A percentile compares a stretch with the other conserved stretches of the same genome.
These are phyloP conservation scores for Pistacia vera DNA, from an alignment of 345 rosid species.

Conservation along the genomic window DNA sequence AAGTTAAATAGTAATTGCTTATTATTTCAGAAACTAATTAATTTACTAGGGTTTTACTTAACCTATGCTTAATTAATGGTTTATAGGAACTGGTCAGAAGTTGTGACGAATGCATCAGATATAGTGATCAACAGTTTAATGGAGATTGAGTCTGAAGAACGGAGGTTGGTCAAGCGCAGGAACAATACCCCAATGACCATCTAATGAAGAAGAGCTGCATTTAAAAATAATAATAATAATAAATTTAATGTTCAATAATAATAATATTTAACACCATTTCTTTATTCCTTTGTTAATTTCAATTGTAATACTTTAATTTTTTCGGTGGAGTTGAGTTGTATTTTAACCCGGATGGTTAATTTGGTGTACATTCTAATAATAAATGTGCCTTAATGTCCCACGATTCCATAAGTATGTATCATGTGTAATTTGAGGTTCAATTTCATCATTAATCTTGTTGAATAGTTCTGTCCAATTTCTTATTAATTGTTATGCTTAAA, in stretches of 20 bases:
- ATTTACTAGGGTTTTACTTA: not conserved
- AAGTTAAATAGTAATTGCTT: no score
- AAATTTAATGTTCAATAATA: not conserved
- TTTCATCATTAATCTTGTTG: no score
- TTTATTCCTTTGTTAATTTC: not conserved
- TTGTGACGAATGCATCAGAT: slow-evolving; percentile 60
- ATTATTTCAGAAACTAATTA: no score
- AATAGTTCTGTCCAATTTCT: no score
- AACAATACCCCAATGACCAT: no score
- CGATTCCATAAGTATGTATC: not conserved
- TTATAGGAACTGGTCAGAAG: slow-evolving; percentile 62
- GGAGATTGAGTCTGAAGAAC: slow-evolving; percentile 40
- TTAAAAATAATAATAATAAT: no score
- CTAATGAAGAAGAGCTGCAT: not conserved
- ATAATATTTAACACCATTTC: not conserved
- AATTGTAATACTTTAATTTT: not conserved
- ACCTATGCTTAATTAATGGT: not conserved
- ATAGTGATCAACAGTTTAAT: slow-evolving; percentile 53
- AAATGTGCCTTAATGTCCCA: not conserved
- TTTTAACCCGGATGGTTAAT: not conserved
- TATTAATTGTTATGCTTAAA: no score
- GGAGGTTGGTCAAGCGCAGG: no score
- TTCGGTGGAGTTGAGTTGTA: not conserved
- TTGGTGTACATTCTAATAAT: not conserved
- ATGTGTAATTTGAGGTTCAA: not conserved